Percentiles rank a stretch among this genome's conserved stretches.
Evolutionary conservation across 2,329 filamentous ascomycete genomes (phyloP).

Genomic region (Dactylonectria estremocensis): DNA sequence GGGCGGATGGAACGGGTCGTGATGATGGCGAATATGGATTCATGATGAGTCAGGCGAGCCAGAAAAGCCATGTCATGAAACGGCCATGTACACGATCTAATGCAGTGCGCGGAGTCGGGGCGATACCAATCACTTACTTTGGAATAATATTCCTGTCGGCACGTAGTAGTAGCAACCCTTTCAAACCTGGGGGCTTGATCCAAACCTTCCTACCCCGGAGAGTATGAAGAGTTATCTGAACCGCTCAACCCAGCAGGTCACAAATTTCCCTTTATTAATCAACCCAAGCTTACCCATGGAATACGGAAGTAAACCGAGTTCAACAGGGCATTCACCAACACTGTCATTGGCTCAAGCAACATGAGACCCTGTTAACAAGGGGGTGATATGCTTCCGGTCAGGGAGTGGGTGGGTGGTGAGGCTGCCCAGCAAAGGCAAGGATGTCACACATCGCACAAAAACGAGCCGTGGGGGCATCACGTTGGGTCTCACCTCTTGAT

Average conservation of each 20-base stretch:
- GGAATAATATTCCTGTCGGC: background rate
- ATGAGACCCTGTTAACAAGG: slow-evolving; percentile 10
- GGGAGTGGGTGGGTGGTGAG: background rate
- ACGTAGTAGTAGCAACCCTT: no score
- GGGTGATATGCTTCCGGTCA: slow-evolving; percentile 8
- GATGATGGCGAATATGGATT: background rate
- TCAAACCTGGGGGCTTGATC: no score
- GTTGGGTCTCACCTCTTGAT: background rate
- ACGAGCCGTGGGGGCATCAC: slow-evolving; percentile 12
- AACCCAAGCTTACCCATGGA: background rate
- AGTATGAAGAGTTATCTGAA: background rate
- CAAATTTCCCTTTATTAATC: background rate
- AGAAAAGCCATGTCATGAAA: background rate
- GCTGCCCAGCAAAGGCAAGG: background rate
- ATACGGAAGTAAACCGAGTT: background rate
- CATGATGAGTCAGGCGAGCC: background rate
- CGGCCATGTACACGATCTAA: background rate
- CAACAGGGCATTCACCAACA: background rate
- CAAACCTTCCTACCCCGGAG: no score
- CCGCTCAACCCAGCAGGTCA: background rate
- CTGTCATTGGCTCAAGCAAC: background rate
- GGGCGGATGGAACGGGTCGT: background rate
- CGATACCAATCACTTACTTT: background rate
- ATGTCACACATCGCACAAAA: slow-evolving; percentile 15
- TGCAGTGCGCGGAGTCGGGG: background rate